Evolutionary conservation across 2,329 filamentous ascomycete species (phyloP), one percentile per base, ranked within the genome.

Genomic region (Didymella sp.): DNA sequence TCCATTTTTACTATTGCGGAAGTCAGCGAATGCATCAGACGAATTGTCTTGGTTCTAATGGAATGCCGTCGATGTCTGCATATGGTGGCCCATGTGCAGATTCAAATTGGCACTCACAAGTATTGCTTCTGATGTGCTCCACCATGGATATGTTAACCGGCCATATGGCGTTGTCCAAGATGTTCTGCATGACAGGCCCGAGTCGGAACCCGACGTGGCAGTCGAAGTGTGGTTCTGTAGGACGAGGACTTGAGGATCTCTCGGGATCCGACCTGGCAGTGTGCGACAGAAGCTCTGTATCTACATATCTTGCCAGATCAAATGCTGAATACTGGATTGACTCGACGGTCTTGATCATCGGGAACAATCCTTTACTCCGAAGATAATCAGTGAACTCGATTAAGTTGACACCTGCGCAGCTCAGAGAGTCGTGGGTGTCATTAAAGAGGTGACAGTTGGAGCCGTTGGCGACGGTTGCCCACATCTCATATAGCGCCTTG

Each of bases 341-440:
- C 9, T 17, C 12, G 11, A 25, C 22, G 15, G 24, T 33, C 25
- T 19, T 43, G 22, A 57, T 25, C 37, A 57, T 44, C 9, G 54
- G 47, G 15, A 57, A 57, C 11, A 57, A 12, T 2, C n/a, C 25
- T 11, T 43, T 43, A 2, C 4, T 15, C 21, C 38, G 54, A 9
- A 57, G 21, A 12, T 43, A 48, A 6, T 21, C 7, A 6, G 54
- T 57, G 19, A 51, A 37, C 1, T 28, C 42, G 11, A 48, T 8
- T 6, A 57, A 5, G 21, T 56, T 56, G 24, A 30, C n/a, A 30
- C 43, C 54, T 31, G 54, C 48, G 17, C 54, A 57, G n/a, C 37
- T 28, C 13, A 15, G 17, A 3, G 21, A 30, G 13, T 19, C 24
- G 15, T 12, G 1, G 24, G 15, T 9, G 3, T 24, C 33, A 3